Conservation (phyloP, 73 alveolate genomes). For the Tetrahymena thermophila region DNA sequence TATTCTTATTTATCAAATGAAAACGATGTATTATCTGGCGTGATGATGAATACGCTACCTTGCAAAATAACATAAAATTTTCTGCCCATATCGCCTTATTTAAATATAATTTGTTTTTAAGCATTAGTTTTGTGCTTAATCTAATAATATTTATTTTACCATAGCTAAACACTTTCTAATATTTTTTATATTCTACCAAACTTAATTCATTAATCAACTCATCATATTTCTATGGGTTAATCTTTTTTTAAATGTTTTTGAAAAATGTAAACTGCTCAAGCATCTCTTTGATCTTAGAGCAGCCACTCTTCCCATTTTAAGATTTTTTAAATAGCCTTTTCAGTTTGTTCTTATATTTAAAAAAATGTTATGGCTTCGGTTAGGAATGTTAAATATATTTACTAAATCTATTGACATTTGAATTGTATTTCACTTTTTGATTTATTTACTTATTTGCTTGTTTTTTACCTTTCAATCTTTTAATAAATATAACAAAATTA, state of each 20-base stretch:
- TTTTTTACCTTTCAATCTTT: background rate
- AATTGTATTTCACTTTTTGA: background rate
- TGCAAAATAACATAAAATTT: background rate
- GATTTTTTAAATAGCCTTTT: background rate
- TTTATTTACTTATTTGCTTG: background rate
- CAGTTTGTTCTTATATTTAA: background rate
- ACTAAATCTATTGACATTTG: background rate
- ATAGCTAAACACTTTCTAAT: background rate
- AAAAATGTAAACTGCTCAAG: background rate
- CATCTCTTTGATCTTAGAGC: background rate
- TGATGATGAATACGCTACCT: background rate
- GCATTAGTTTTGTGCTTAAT: background rate
- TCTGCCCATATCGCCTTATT: background rate
- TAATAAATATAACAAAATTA: background rate
- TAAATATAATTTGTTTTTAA: background rate
- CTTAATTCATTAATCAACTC: background rate
- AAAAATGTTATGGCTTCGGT: no score
- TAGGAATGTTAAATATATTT: no score
- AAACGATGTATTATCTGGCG: background rate
- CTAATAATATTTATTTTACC: background rate
- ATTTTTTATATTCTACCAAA: background rate
- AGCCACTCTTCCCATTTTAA: background rate
- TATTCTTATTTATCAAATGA: background rate
- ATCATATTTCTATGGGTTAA: background rate
- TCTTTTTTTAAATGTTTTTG: background rate